phyloP scores from a whole-genome alignment of 2,329 filamentous ascomycete genomes.

The Scedosporium boydii region DNA sequence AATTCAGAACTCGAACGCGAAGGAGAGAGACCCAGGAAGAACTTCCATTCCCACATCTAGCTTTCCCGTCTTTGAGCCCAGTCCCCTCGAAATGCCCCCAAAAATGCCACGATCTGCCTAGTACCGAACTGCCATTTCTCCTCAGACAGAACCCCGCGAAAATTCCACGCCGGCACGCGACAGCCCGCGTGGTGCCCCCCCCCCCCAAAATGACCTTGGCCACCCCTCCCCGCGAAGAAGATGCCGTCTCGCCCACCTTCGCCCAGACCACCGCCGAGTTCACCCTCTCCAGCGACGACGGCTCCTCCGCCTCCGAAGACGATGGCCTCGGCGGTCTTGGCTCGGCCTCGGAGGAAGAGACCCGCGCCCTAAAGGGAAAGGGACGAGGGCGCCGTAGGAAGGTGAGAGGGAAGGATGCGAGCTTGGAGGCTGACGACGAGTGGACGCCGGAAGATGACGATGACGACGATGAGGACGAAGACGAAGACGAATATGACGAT shows the following conservation, averaged over 20 bases:
- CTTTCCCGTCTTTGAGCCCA: too few relatives aligned
- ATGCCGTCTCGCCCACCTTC: slow-evolving; percentile 22
- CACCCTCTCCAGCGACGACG: slow-evolving; percentile 24
- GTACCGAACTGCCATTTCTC: slow-evolving; percentile 1
- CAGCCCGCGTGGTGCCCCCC: background rate
- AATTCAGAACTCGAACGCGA: too few relatives aligned
- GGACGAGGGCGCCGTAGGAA: background rate
- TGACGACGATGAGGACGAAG: slow-evolving; percentile 15
- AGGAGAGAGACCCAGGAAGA: too few relatives aligned
- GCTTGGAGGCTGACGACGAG: background rate
- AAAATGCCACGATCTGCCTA: background rate
- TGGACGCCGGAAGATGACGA: slow-evolving; percentile 9
- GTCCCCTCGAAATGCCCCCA: too few relatives aligned
- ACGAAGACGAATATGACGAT: background rate
- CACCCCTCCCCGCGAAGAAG: background rate
- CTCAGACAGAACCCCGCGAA: background rate
- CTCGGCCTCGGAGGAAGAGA: background rate
- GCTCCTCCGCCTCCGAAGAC: slow-evolving; percentile 5
- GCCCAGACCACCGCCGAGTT: slow-evolving; percentile 29
- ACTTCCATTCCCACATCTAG: background rate
- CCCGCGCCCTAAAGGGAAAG: background rate
- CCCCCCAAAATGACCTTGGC: slow-evolving; percentile 9
- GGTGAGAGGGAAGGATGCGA: background rate
- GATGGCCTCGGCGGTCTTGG: background rate
- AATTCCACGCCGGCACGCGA: too few relatives aligned